These are phyloP conservation scores for Alternaria alternata DNA, from an alignment of 2,329 filamentous ascomycete genomes.

Conservation along the genomic window DNA sequence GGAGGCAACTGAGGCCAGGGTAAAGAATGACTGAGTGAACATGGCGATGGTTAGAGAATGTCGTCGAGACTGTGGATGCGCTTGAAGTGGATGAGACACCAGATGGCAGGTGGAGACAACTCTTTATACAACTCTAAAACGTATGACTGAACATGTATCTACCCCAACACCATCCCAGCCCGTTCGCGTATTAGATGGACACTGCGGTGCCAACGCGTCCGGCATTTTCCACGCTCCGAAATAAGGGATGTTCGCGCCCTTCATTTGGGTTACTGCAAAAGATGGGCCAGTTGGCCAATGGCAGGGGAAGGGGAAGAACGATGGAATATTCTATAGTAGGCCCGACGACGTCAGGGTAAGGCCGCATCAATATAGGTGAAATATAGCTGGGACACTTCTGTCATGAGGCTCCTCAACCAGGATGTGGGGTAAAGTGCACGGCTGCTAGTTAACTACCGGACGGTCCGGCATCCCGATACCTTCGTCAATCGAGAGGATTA, in stretches of 20 bases:
- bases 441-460: constrained; percentile 5
- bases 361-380: constrained; percentile 26
- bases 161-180: not conserved
- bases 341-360: constrained; percentile 17
- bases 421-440: constrained; percentile 25
- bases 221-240: constrained; percentile 23
- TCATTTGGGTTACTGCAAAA: constrained; percentile 13
- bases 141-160: not conserved
- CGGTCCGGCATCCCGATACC: constrained; percentile 22
- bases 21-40: constrained; percentile 33
- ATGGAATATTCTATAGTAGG: constrained; percentile 36
- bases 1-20: constrained; percentile 31
- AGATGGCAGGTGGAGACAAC: constrained; percentile 2
- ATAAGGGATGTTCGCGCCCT: constrained; percentile 19
- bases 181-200: constrained; percentile 16
- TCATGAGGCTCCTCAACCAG: constrained; percentile 16
- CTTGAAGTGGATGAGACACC: constrained; percentile 3
- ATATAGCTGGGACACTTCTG: constrained; percentile 1
- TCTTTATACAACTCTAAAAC: constrained; percentile 25
- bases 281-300: constrained; percentile 23
- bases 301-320: constrained; percentile 20
- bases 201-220: constrained; percentile 12
- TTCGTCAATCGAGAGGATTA: not conserved
- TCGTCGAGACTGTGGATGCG: constrained; percentile 13
- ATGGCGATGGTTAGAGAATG: constrained; percentile 24